Evolutionary conservation across 106 monocot genomes (phyloP).

Genomic region (Dactylorhiza incarnata): DNA sequence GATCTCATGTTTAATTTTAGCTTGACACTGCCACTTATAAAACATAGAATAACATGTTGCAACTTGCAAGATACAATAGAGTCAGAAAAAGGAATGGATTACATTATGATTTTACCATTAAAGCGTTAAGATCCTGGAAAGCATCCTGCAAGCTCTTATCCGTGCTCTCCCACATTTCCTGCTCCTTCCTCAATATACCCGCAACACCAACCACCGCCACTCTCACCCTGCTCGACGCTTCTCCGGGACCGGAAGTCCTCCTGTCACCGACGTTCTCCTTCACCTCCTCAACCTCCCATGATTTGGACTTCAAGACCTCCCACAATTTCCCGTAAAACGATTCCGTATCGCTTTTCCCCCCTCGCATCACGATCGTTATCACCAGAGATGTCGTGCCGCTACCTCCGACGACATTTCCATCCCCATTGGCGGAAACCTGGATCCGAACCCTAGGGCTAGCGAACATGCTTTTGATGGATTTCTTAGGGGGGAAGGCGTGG

Average conservation of each 20-base stretch:
- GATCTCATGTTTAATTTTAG: background rate
- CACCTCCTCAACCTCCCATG: slow-evolving; percentile 44
- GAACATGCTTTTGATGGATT: slow-evolving; percentile 54
- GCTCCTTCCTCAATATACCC: slow-evolving; percentile 93
- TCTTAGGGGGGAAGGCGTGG: slow-evolving; percentile 62
- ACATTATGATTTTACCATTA: slow-evolving; percentile 47
- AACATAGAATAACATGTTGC: background rate
- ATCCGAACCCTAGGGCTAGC: slow-evolving; percentile 60
- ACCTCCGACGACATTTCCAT: slow-evolving; percentile 12
- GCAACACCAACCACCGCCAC: slow-evolving; percentile 78
- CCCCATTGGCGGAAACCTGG: slow-evolving; percentile 29
- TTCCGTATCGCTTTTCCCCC: slow-evolving; percentile 53
- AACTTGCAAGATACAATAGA: background rate
- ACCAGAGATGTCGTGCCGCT: slow-evolving; percentile 32
- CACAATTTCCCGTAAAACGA: slow-evolving; percentile 43
- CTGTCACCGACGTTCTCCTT: background rate
- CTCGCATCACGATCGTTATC: slow-evolving; percentile 46
- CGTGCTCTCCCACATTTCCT: slow-evolving; percentile 94
- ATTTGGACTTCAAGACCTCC: slow-evolving; percentile 47
- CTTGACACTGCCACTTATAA: background rate
- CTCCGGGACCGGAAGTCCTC: background rate
- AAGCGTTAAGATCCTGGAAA: slow-evolving; percentile 87
- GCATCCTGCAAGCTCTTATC: slow-evolving; percentile 90
- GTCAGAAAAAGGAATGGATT: background rate
- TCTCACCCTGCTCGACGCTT: slow-evolving; percentile 18